A percentile compares a stretch with the other conserved stretches of the same genome.
phyloP scores from a whole-genome alignment of 169 alveolate species.

The Fabrea salina region DNA sequence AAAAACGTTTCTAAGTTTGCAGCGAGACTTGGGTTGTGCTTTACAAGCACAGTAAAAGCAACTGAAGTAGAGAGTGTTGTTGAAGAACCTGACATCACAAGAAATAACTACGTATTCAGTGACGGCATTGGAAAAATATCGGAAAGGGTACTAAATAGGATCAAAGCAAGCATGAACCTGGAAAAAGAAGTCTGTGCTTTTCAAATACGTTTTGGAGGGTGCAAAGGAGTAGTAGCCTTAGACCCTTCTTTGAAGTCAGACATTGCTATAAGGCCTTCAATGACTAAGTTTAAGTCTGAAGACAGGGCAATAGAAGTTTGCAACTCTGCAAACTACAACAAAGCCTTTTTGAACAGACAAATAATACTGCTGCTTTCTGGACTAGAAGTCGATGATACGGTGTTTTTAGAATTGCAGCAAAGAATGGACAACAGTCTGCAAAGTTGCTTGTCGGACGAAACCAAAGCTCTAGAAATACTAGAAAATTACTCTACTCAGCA shows the following conservation, averaged over 20 bases:
- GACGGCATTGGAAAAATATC: slow-evolving; percentile 1
- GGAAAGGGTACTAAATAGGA: neutral
- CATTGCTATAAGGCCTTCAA: neutral
- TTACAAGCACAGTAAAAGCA: neutral
- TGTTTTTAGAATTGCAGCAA: neutral
- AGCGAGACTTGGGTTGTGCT: slow-evolving; percentile 14
- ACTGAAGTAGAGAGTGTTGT: no score
- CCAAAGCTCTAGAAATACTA: neutral
- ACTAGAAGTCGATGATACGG: neutral
- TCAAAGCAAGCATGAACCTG: no score
- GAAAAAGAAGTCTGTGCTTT: slow-evolving; percentile 41
- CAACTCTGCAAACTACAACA: slow-evolving; percentile 53
- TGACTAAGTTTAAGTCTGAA: slow-evolving; percentile 55
- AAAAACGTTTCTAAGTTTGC: neutral
- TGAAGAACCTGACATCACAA: no score
- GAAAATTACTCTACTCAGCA: neutral
- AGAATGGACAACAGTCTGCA: neutral
- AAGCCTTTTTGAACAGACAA: slow-evolving; percentile 67
- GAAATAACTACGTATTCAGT: neutral
- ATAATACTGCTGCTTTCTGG: slow-evolving; percentile 52
- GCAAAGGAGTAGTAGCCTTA: slow-evolving; percentile 73
- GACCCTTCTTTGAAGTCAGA: slow-evolving; percentile 41
- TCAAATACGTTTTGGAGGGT: slow-evolving; percentile 75
- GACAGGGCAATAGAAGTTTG: slow-evolving; percentile 52
- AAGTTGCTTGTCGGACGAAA: neutral